These are phyloP conservation scores for Candida insectalens DNA, from an alignment of 805 yeast genomes.

Conservation along the genomic window DNA sequence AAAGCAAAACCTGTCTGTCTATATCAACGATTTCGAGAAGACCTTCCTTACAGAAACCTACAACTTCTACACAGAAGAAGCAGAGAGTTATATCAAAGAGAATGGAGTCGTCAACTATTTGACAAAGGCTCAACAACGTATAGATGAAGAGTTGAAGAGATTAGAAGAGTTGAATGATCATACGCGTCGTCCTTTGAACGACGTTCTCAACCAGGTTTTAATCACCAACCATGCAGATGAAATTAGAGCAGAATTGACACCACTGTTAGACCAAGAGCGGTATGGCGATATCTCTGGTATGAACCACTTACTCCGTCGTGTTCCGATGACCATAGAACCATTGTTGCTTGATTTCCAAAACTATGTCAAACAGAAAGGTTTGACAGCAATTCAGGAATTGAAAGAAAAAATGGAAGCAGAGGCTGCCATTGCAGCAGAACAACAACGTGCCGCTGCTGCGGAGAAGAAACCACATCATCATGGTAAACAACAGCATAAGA, in stretches of 20 bases:
- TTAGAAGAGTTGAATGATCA: conserved; percentile 77
- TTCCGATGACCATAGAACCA: conserved; percentile 70
- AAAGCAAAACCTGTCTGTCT: conserved; percentile 74
- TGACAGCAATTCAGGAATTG: conserved; percentile 49
- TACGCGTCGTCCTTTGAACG: conserved; percentile 69
- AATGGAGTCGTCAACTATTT: conserved; percentile 88
- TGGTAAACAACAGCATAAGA: background rate
- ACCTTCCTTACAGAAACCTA: conserved; percentile 64
- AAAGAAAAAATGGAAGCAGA: conserved; percentile 21
- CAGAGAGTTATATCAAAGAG: conserved; percentile 50
- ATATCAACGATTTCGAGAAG: conserved; percentile 69
- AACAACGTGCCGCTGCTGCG: background rate
- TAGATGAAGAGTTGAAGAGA: conserved; percentile 74
- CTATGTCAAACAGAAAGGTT: conserved; percentile 61
- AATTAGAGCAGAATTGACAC: conserved; percentile 67
- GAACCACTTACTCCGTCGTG: conserved; percentile 67
- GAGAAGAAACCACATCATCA: background rate
- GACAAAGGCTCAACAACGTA: conserved; percentile 72
- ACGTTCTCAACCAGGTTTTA: conserved; percentile 63
- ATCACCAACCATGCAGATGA: conserved; percentile 70
- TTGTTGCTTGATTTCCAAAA: conserved; percentile 63
- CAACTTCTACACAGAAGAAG: conserved; percentile 59
- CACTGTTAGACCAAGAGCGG: conserved; percentile 65
- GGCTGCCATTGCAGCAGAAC: conserved; percentile 4
- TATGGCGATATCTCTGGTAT: conserved; percentile 68